These are phyloP conservation scores for Ogataea zsoltii DNA, from an alignment of 805 yeast species.

Conservation along the genomic window DNA sequence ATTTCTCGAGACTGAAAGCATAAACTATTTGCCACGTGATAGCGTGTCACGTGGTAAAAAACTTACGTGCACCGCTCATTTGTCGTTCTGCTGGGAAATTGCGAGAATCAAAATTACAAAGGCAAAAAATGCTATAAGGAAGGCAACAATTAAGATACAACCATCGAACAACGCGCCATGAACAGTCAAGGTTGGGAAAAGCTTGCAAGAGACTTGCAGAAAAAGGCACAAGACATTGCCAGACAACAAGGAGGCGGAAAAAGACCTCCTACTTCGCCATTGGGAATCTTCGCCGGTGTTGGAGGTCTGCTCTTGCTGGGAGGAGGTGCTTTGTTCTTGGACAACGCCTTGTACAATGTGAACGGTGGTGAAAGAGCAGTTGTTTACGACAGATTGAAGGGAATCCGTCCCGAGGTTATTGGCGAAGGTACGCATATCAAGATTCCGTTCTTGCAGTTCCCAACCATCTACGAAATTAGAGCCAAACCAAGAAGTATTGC, in stretches of 20 bases:
- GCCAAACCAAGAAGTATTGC: constrained; percentile 97
- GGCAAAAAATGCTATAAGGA: background rate
- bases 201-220: constrained; percentile 52
- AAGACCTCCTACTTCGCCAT: constrained; percentile 39
- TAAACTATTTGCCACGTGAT: background rate
- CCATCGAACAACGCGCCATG: constrained; percentile 16
- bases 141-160: background rate
- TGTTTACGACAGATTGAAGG: constrained; percentile 82
- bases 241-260: constrained; percentile 31
- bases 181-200: constrained; percentile 50
- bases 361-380: constrained; percentile 99
- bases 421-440: constrained; percentile 95
- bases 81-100: background rate
- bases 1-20: background rate
- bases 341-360: constrained; percentile 72
- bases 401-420: constrained; percentile 79
- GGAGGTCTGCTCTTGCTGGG: constrained; percentile 62
- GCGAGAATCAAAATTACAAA: background rate
- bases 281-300: constrained; percentile 59
- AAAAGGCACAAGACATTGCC: constrained; percentile 43
- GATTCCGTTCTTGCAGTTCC: constrained; percentile 93
- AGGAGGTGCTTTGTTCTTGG: constrained; percentile 53
- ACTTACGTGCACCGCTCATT: constrained; percentile 3
- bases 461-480: constrained; percentile 89
- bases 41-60: background rate